Evolutionary conservation across 2,329 filamentous ascomycete genomes (phyloP), one percentile per base, ranked within the genome.

Genomic region (Madurella fahalii): DNA sequence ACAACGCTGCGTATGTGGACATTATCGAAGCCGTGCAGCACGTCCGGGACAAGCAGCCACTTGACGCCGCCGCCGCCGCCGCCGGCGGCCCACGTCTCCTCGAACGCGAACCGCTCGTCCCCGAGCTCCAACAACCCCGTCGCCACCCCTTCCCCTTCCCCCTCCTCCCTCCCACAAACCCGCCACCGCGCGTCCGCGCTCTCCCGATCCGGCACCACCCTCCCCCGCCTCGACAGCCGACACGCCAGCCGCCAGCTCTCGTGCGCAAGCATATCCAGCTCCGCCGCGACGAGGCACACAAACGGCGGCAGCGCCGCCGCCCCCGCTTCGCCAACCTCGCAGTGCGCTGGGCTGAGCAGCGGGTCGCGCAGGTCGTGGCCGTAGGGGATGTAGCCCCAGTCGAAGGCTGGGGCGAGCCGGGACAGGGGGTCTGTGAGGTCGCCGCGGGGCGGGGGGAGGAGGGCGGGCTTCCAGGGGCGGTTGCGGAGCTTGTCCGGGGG

Each of bases 261-360:
- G 41, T 72, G 67, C 2, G 70, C 71, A 5, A 78, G 63, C 62
- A 75, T 70, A 63, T 79, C 77, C 49, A 75, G 68, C 65, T 79
- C 74, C 4, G 69, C 68, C 0, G 65, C 73, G 5, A 78, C 61
- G 39, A 77, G 61, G 54, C 73, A 75, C 12, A 78, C 65, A 48
- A 71, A 68, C 17, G 63, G 63, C 8, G 77, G 77, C 39, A 79
- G 63, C 17, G 60, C 45, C 18, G 67, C 65, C 18, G 67, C 63
- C 15, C n/a, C n/a, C n/a, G n/a, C n/a, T n/a, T n/a, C n/a, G n/a
- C n/a, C n/a, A n/a, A n/a, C n/a, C n/a, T 61, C 40, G 34, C 66
- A 65, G 46, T 62, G 70, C 34, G 55, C 58, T 0, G 76, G 74
- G 39, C 73, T 77, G 3, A 79, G 57, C 44, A 76, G 57, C n/a